Base-by-base conservation (phyloP, 139 green algal species). In the Coelastrella sp. region DNA sequence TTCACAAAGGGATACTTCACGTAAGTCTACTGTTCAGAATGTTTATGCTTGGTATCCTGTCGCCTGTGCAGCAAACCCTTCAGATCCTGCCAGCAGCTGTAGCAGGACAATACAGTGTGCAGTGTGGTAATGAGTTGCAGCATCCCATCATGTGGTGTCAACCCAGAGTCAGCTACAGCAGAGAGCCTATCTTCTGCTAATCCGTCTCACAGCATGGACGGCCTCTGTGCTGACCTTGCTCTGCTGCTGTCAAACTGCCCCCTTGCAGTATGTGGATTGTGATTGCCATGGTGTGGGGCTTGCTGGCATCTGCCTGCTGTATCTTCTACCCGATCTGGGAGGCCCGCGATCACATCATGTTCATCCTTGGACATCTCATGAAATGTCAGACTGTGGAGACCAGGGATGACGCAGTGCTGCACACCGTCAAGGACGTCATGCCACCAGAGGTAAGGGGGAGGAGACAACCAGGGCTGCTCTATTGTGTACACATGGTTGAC, bases 231-330 rank as follows among this genome's bases (percentile, higher is more conserved):
- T 77, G 17, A 77, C n/a, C 20, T 19, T 77, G 32, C 20, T 20
- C 71, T 47, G 71, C 17, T 77, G 71, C 71, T 47, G 71, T 47
- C 60, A 19, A 47, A 16, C 3, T 3, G 11, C 16, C 16, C 77
- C 95, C 94, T 90, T 93, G 93, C 90, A 93, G 79, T 58, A 89
- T 97, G 47, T 96, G 94, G 95, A 92, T 95, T 54, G 87, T 95
- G 83, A 91, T 97, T 16, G 91, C 95, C 71, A 92, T 97, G 17
- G 91, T 95, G 7, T 97, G 95, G 95, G 95, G 95, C 85, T 84
- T 94, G 20, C 47, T 97, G 59, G 95, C 94, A 4, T 93, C 94
- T 7, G 81, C 65, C 16, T 86, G 94, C 22, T 96, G 95, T 88
- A 95, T 97, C 82, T 74, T 96, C 47, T 86, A 95, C 82, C 95